A percentile compares a stretch with the other conserved stretches of the same genome.
Evolutionary conservation across 176 grass and related monocot genomes (phyloP).

Genomic region (Bolboschoenus planiculmis): DNA sequence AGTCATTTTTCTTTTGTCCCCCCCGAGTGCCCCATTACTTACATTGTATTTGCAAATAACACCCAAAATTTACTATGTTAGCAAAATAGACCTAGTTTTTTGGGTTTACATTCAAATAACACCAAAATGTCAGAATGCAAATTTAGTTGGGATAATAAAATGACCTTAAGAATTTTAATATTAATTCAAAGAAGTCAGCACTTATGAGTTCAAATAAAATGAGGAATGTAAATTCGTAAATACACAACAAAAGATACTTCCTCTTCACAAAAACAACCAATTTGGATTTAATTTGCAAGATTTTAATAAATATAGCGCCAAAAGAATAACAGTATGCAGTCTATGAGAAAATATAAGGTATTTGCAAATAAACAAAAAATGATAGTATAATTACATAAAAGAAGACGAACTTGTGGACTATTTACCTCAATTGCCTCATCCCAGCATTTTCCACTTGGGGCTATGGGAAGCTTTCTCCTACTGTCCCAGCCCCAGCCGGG

Average conservation of each 20-base stretch:
- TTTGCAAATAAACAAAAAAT: not conserved
- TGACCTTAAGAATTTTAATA: not conserved
- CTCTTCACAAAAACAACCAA: not conserved
- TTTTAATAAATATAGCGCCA: not conserved
- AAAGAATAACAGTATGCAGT: not conserved
- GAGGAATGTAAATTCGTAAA: not conserved
- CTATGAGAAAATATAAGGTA: not conserved
- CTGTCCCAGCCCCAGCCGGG: conserved; percentile 12
- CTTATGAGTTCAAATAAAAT: not conserved
- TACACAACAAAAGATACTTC: not conserved
- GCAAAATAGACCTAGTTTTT: not conserved
- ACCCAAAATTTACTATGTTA: not conserved
- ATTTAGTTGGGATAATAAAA: not conserved
- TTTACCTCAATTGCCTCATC: not conserved
- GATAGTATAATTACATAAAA: not conserved
- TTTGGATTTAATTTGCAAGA: not conserved
- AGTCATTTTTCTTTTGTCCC: too few species aligned
- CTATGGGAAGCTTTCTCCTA: conserved; percentile 3
- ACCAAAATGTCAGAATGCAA: not conserved
- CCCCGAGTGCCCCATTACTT: too few species aligned
- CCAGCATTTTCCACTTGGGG: not conserved
- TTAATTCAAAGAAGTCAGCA: not conserved
- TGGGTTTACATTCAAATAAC: not conserved
- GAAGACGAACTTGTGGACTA: not conserved
- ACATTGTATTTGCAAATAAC: not conserved